These are phyloP conservation scores for Ceratobasidium sp. DNA, from an alignment of 1,284 basidiomycete species.

Conservation along the genomic window DNA sequence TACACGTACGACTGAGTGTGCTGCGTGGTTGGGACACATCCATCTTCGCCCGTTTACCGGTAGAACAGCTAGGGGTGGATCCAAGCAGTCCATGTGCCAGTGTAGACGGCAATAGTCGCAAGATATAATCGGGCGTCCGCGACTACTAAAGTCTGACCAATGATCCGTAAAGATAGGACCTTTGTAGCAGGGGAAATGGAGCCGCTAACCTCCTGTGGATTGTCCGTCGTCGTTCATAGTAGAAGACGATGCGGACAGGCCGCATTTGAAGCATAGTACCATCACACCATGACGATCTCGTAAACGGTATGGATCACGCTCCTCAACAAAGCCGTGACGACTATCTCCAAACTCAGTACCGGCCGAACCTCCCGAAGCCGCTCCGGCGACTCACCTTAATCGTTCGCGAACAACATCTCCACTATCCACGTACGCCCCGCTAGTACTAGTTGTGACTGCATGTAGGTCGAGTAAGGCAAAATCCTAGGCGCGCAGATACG, in stretches of 20 bases:
- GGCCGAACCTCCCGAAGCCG: slow-evolving; percentile 5
- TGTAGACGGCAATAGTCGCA: slow-evolving; percentile 96
- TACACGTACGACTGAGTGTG: slow-evolving; percentile 73
- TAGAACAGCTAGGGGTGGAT: slow-evolving; percentile 88
- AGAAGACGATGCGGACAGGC: slow-evolving; percentile 76
- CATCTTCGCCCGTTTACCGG: slow-evolving; percentile 91
- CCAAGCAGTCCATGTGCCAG: slow-evolving; percentile 97
- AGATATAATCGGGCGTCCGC: slow-evolving; percentile 73
- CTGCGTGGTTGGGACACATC: slow-evolving; percentile 98
- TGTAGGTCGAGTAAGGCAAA: slow-evolving; percentile 11
- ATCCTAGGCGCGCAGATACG: slow-evolving; percentile 6
- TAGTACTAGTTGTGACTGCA: slow-evolving; percentile 75
- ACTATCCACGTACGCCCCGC: slow-evolving; percentile 80
- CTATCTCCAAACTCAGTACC: slow-evolving; percentile 59
- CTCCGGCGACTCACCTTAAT: slow-evolving; percentile 37
- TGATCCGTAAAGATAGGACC: slow-evolving; percentile 25
- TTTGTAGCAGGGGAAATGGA: not conserved
- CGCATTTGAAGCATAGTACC: slow-evolving; percentile 90
- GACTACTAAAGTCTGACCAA: slow-evolving; percentile 35
- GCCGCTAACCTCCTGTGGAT: slow-evolving; percentile 32
- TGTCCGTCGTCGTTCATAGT: slow-evolving; percentile 31
- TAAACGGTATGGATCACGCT: slow-evolving; percentile 88
- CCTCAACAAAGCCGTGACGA: slow-evolving; percentile 88
- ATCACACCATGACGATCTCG: slow-evolving; percentile 85
- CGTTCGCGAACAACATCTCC: slow-evolving; percentile 60